phyloP scores from a whole-genome alignment of 345 rosid species.

The Firmiana major region DNA sequence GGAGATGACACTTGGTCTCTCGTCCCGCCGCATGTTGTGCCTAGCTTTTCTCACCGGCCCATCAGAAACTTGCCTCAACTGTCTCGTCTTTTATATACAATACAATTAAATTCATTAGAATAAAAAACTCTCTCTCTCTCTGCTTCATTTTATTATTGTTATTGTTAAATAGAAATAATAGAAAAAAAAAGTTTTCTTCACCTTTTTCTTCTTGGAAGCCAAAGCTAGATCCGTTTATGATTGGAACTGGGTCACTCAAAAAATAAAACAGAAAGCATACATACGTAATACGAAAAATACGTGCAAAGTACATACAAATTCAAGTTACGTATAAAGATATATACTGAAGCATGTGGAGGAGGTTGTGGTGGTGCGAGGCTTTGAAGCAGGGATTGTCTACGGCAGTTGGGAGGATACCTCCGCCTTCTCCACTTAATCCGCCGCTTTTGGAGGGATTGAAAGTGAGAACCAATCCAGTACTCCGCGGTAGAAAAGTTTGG shows the following conservation, averaged over 20 bases:
- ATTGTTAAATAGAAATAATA: too few relatives aligned
- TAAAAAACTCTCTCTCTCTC: too few relatives aligned
- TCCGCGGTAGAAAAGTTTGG: not conserved
- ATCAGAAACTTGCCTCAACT: not conserved
- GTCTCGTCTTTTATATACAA: too few relatives aligned
- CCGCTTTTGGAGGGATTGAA: not conserved
- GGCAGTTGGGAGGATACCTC: constrained; percentile 17
- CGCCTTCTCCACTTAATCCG: not conserved
- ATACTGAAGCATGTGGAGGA: constrained; percentile 33
- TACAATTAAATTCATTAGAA: too few relatives aligned
- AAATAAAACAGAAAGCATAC: not conserved
- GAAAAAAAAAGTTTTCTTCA: not conserved
- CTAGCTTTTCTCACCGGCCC: not conserved
- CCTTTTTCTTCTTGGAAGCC: not conserved
- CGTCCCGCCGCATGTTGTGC: not conserved
- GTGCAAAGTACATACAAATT: not conserved
- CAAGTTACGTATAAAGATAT: not conserved
- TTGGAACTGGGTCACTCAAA: not conserved
- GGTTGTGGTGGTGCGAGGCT: constrained; percentile 15
- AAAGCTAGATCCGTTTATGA: not conserved
- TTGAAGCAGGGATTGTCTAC: constrained; percentile 19
- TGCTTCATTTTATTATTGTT: too few relatives aligned
- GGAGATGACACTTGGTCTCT: not conserved
- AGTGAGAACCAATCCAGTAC: not conserved
- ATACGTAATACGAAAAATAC: too few relatives aligned